These are phyloP conservation scores for Neonectria ditissima DNA, from an alignment of 2,329 filamentous ascomycete species.

Conservation along the genomic window DNA sequence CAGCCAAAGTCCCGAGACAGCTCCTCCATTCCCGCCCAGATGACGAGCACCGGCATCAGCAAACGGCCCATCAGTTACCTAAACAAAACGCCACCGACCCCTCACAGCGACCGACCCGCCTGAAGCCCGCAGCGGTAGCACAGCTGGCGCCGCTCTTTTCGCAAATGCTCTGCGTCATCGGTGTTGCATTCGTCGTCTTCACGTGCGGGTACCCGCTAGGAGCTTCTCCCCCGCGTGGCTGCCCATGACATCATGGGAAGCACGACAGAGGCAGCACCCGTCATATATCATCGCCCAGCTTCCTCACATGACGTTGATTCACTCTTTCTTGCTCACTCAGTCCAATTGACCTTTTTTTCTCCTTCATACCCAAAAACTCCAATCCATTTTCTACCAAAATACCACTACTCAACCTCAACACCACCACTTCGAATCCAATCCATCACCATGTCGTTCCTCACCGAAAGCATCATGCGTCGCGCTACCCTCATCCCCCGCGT, in stretches of 20 bases:
- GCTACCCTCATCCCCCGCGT: slow-evolving; percentile 54
- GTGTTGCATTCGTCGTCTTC: slow-evolving; percentile 35
- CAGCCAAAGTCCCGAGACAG: not conserved
- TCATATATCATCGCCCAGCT: slow-evolving; percentile 34
- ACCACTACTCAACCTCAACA: not conserved
- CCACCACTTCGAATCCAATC: slow-evolving; percentile 6
- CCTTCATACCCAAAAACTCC: not conserved
- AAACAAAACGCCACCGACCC: slow-evolving; percentile 7
- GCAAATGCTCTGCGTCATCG: slow-evolving; percentile 43
- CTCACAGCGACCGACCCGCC: slow-evolving; percentile 6
- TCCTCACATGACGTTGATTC: slow-evolving; percentile 11
- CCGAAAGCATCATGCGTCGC: slow-evolving; percentile 59
- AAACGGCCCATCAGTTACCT: slow-evolving; percentile 8
- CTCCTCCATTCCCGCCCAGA: not conserved
- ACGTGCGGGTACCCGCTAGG: slow-evolving; percentile 37
- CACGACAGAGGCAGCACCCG: slow-evolving; percentile 28
- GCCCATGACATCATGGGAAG: slow-evolving; percentile 44
- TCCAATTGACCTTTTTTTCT: slow-evolving; percentile 26
- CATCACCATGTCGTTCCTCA: slow-evolving; percentile 65
- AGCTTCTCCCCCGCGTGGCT: slow-evolving; percentile 36
- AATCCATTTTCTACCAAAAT: not conserved
- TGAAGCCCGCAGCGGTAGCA: not conserved
- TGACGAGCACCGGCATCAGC: slow-evolving; percentile 16
- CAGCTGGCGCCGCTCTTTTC: slow-evolving; percentile 12
- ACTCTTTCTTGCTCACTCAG: not conserved